phyloP scores from a whole-genome alignment of 2,329 filamentous ascomycete genomes.

The Ophiosphaerella herpotricha region DNA sequence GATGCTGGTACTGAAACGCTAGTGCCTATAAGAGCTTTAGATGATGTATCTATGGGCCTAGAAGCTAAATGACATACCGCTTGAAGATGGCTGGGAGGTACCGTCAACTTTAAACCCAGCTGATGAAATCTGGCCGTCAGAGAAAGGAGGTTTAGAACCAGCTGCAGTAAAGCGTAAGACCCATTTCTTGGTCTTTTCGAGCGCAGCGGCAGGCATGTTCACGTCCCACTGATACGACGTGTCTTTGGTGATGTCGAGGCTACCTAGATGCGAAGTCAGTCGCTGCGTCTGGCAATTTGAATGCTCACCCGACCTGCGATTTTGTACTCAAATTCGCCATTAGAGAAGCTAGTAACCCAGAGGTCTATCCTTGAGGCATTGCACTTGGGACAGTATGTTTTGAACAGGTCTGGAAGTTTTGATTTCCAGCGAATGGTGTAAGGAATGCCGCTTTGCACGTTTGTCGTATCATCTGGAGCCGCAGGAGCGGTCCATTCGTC shows the following conservation, averaged over 20 bases:
- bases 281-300: no score
- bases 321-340: slow-evolving; percentile 12
- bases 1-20: slow-evolving; percentile 3
- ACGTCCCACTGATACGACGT: no score
- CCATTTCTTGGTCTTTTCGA: no score
- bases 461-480: slow-evolving; percentile 17
- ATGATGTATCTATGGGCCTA: background rate
- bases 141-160: slow-evolving; percentile 11
- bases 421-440: slow-evolving; percentile 21
- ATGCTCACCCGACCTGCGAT: slow-evolving; percentile 2
- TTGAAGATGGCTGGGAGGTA: no score
- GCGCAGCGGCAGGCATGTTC: no score
- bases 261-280: no score
- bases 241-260: no score
- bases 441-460: slow-evolving; percentile 13
- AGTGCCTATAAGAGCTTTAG: slow-evolving; percentile 7
- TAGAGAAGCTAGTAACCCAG: slow-evolving; percentile 19
- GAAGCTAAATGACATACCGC: no score
- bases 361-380: slow-evolving; percentile 17
- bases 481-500: slow-evolving; percentile 22
- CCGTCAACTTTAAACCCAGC: no score
- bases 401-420: slow-evolving; percentile 8
- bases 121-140: background rate
- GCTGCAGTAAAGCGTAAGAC: background rate
- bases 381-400: slow-evolving; percentile 12